Evolutionary conservation across 2,329 filamentous ascomycete genomes (phyloP).

Genomic region (Diaporthe helianthi): DNA sequence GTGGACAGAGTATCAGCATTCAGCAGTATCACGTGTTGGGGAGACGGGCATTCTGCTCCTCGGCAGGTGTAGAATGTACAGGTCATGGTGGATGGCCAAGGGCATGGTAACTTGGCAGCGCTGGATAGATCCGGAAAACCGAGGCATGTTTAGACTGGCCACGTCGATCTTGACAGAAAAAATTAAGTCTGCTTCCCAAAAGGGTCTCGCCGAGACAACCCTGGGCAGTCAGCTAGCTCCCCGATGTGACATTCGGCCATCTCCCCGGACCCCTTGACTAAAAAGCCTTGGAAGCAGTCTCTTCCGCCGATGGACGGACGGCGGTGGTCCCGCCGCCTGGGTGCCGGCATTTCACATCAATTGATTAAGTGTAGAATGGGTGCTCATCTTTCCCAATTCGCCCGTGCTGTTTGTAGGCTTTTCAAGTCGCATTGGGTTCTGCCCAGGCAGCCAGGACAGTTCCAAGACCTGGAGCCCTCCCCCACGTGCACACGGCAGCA

Average conservation of each 20-base stretch:
- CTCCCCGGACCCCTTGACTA: background rate
- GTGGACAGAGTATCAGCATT: background rate
- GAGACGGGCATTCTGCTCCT: background rate
- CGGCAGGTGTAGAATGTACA: background rate
- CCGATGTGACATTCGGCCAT: background rate
- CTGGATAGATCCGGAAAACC: background rate
- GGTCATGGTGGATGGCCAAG: background rate
- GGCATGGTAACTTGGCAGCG: background rate
- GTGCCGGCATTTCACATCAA: background rate
- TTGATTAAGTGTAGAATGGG: too few relatives aligned
- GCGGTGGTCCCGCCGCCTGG: background rate
- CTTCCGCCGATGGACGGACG: too few relatives aligned
- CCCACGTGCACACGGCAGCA: too few relatives aligned
- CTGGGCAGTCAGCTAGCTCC: background rate
- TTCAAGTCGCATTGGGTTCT: background rate
- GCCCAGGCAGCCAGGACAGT: background rate
- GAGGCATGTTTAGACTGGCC: background rate
- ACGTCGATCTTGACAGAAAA: background rate
- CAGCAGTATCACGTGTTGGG: background rate
- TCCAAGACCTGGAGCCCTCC: slow-evolving; percentile 2
- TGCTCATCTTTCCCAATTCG: background rate
- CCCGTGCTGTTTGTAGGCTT: too few relatives aligned
- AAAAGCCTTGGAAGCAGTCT: too few relatives aligned
- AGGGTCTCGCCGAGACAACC: background rate
- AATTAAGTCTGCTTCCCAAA: background rate